Evolutionary conservation across 345 rosid species (phyloP), one percentile per base, ranked within the genome.

Genomic region (Populus davidiana): DNA sequence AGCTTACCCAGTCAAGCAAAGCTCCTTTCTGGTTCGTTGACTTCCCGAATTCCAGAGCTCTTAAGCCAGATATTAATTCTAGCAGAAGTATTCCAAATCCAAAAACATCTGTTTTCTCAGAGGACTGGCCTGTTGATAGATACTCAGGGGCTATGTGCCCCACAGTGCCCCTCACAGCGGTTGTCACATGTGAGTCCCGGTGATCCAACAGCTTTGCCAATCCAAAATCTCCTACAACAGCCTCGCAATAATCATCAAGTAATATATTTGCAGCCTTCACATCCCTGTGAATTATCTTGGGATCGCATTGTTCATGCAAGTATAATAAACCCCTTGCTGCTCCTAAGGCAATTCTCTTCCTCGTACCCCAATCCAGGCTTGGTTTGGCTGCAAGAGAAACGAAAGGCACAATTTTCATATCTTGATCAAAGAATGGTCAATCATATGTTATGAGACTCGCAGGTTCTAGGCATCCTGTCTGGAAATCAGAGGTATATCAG

Each of bases 61-160:
- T 88, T 52, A 87, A 82, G 27, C 99, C 97, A 44, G 95, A 86
- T 67, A 91, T 92, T 76, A 96, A 33, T 78, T 96, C 97, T 2
- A 96, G 93, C 10, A 92, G 81, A 78, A 96, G 97, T 69, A 92
- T 92, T 13, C 99, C 99, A 35, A 94, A 94, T 61, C 98, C 93
- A 17, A 94, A 96, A 77, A 96, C 97, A 80, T 96, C 97, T 14
- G 99, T 96, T 88, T 96, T 96, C 86, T 92, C 98, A 0, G 97
- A 94, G 70, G 99, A 94, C 74, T 96, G 99, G 33, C 97, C 97
- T 0, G 98, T 94, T 21, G 97, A 96, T 47, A 96, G 90, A 80
- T 96, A 96, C 80, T 96, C 98, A 1, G 97, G 97, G 20, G 98
- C 97, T 27, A 96, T 96, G 78, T 96, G 99, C 36, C 99, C 98